Conservation (phyloP, 2,329 filamentous ascomycete species). For the Aspergillus melleus region DNA sequence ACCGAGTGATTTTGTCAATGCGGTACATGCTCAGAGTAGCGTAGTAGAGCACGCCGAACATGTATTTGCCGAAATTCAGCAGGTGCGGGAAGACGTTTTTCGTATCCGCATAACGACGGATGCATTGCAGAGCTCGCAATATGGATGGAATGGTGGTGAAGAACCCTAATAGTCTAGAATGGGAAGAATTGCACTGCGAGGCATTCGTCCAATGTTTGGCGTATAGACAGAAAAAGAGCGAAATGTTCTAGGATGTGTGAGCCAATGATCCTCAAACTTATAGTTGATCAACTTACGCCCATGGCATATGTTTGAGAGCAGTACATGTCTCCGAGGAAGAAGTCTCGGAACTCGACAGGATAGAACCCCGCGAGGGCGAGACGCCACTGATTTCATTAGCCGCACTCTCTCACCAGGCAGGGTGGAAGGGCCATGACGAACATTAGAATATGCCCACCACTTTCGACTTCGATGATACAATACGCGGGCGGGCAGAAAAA, state of each 20-base stretch:
- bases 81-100: constrained; percentile 87
- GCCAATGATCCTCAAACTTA: not conserved
- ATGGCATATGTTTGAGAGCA: constrained; percentile 91
- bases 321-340: constrained; percentile 97
- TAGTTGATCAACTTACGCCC: constrained; percentile 59
- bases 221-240: constrained; percentile 93
- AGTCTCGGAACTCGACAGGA: constrained; percentile 94
- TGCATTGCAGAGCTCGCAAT: constrained; percentile 86
- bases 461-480: constrained; percentile 74
- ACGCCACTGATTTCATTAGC: constrained; percentile 64
- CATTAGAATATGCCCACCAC: constrained; percentile 90
- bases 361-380: constrained; percentile 82
- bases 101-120: constrained; percentile 86
- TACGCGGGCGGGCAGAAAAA: constrained; percentile 74
- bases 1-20: constrained; percentile 59
- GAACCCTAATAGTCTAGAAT: constrained; percentile 83
- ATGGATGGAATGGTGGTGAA: constrained; percentile 79
- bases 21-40: constrained; percentile 80
- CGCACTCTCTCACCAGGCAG: not conserved
- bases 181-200: constrained; percentile 75
- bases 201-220: constrained; percentile 74
- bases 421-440: constrained; percentile 47
- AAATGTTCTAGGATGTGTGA: constrained; percentile 65
- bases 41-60: constrained; percentile 77
- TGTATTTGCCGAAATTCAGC: constrained; percentile 89